Evolutionary conservation across 768 basidiomycete genomes (phyloP).

Genomic region (Calocera viscosa): DNA sequence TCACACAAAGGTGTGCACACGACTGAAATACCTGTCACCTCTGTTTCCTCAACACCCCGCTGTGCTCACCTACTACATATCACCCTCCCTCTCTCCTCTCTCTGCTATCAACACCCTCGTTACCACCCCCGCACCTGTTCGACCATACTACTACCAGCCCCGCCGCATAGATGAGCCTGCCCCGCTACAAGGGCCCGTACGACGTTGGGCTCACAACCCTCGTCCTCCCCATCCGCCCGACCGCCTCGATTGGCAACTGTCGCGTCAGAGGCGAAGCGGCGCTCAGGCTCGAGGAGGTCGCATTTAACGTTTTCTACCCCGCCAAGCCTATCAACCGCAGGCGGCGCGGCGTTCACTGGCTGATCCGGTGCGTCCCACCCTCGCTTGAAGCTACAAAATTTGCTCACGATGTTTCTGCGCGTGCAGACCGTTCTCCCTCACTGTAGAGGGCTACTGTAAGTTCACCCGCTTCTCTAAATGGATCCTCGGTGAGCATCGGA

Average conservation of each 20-base stretch:
- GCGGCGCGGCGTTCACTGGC: slow-evolving; percentile 42
- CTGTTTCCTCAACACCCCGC: too few species aligned
- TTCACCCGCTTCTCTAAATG: slow-evolving; percentile 27
- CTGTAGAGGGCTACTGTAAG: slow-evolving; percentile 39
- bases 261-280: slow-evolving; percentile 28
- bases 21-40: too few species aligned
- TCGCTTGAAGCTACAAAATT: not conserved
- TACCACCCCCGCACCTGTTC: not conserved
- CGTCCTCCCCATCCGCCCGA: not conserved
- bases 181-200: slow-evolving; percentile 2
- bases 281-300: slow-evolving; percentile 46
- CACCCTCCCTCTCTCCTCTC: not conserved
- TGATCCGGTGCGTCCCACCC: slow-evolving; percentile 36
- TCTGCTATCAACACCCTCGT: not conserved
- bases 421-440: slow-evolving; percentile 31
- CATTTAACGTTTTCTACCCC: slow-evolving; percentile 56
- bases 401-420: not conserved
- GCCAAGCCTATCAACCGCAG: slow-evolving; percentile 27
- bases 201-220: slow-evolving; percentile 1
- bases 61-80: not conserved
- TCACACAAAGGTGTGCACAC: too few species aligned
- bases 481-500: not conserved
- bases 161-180: not conserved
- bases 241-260: not conserved
- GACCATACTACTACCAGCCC: not conserved